Evolutionary conservation across 768 basidiomycete genomes (phyloP).

Genomic region (Mycena crocata): DNA sequence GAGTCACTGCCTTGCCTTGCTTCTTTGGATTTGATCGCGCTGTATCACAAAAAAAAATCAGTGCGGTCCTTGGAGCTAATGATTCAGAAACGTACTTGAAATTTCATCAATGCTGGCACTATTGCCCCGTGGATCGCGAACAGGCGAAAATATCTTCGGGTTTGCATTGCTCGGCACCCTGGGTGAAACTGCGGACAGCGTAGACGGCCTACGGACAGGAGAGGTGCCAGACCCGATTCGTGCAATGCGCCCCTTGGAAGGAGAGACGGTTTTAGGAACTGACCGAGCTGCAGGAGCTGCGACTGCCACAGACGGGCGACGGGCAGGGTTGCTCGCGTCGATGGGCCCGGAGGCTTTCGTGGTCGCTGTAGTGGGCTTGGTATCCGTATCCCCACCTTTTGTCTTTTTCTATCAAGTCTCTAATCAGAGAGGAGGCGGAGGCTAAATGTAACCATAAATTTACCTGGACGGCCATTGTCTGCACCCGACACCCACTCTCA

Average conservation of each 20-base stretch:
- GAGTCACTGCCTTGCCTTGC: constrained; percentile 24
- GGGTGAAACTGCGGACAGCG: constrained; percentile 17
- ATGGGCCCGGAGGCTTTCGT: constrained; percentile 25
- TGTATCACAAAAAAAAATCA: neutral
- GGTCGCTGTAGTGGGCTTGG: constrained; percentile 27
- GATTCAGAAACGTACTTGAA: constrained; percentile 38
- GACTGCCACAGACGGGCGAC: constrained; percentile 7
- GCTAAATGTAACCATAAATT: constrained; percentile 24
- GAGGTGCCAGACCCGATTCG: constrained; percentile 23
- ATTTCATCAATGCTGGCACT: constrained; percentile 41
- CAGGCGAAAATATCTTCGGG: constrained; percentile 48
- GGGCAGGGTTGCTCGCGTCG: constrained; percentile 12
- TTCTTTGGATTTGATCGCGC: constrained; percentile 32
- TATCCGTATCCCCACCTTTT: constrained; percentile 32
- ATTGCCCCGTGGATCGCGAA: constrained; percentile 54
- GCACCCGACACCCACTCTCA: constrained; percentile 58
- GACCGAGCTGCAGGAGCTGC: neutral
- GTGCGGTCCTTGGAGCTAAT: neutral
- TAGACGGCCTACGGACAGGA: constrained; percentile 24
- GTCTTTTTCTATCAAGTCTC: constrained; percentile 34
- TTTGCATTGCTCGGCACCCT: constrained; percentile 24
- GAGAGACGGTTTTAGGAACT: constrained; percentile 12
- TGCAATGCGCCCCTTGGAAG: constrained; percentile 19
- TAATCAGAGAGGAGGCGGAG: neutral
- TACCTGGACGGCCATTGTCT: constrained; percentile 71